phyloP scores from a whole-genome alignment of 2,329 filamentous ascomycete genomes.

The Rhinocladiella mackenziei region DNA sequence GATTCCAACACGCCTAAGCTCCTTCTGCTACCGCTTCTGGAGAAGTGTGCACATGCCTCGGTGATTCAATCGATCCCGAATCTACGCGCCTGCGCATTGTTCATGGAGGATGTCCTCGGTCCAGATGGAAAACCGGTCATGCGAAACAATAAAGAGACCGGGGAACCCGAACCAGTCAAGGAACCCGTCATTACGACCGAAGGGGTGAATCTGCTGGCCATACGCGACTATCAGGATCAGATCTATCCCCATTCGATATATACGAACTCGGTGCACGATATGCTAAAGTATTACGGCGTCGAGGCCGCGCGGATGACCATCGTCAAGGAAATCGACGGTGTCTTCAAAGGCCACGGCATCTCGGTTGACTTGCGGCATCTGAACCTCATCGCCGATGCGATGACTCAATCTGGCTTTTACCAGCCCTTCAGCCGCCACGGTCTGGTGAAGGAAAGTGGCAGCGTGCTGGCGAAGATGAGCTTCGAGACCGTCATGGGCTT shows the following conservation, averaged over 20 bases:
- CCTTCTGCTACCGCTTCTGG: constrained; percentile 85
- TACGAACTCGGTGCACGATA: constrained; percentile 88
- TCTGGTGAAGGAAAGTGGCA: constrained; percentile 71
- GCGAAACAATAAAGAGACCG: constrained; percentile 45
- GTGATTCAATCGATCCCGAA: constrained; percentile 83
- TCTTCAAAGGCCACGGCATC: constrained; percentile 90
- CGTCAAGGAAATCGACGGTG: constrained; percentile 74
- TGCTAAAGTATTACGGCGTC: constrained; percentile 82
- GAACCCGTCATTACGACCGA: constrained; percentile 55
- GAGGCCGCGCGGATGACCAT: constrained; percentile 88
- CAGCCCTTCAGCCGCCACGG: constrained; percentile 90
- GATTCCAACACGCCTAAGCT: constrained; percentile 78
- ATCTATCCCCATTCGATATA: constrained; percentile 81
- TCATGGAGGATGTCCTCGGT: constrained; percentile 55
- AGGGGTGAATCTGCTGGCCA: constrained; percentile 83
- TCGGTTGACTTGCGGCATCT: constrained; percentile 86
- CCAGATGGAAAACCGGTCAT: constrained; percentile 46
- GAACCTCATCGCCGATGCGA: constrained; percentile 93
- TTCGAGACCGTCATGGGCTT: constrained; percentile 97
- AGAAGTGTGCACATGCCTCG: constrained; percentile 70
- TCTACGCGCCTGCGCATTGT: constrained; percentile 67
- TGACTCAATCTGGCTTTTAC: constrained; percentile 91
- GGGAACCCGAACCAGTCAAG: constrained; percentile 50
- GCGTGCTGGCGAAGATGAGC: constrained; percentile 97
- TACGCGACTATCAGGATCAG: constrained; percentile 81